Conservation (phyloP, 352 stramenopile species). For the Ochromonadaceae sp. region DNA sequence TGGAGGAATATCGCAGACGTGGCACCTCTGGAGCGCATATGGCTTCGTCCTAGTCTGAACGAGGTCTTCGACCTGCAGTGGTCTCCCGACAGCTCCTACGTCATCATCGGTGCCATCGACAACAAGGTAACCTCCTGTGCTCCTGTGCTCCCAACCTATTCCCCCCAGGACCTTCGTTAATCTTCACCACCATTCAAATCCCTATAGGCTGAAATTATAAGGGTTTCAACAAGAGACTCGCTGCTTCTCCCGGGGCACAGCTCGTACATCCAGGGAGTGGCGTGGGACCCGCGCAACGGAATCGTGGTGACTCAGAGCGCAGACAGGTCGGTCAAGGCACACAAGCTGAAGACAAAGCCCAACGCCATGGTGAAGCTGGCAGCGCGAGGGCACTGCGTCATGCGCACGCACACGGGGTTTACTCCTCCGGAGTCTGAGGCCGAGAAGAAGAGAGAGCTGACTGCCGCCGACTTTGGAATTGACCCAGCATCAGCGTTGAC, state of each 20-base stretch:
- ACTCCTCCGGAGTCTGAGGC: not conserved
- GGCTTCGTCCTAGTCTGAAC: not conserved
- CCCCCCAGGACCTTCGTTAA: not conserved
- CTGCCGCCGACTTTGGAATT: not conserved
- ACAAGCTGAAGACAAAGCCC: conserved; percentile 22
- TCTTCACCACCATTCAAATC: not conserved
- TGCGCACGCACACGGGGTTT: not conserved
- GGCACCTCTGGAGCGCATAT: not conserved
- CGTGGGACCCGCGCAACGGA: conserved; percentile 67
- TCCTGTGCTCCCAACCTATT: not conserved
- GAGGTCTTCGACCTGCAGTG: conserved; percentile 4
- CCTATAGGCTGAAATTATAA: not conserved
- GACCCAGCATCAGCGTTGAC: not conserved
- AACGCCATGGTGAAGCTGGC: conserved; percentile 1
- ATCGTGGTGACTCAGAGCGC: conserved; percentile 63
- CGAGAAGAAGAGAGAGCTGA: not conserved
- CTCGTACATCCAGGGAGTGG: conserved; percentile 68
- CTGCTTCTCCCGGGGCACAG: conserved; percentile 41
- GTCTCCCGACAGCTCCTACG: conserved; percentile 2
- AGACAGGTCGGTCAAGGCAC: conserved; percentile 61
- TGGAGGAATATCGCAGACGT: not conserved
- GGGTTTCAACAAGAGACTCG: not conserved
- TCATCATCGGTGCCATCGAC: conserved; percentile 1
- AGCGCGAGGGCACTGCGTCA: not conserved
- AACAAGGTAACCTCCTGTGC: not conserved